A percentile compares a stretch with the other conserved stretches of the same genome.
Evolutionary conservation across 2,329 filamentous ascomycete species (phyloP).

Genomic region (Alternaria burnsii): DNA sequence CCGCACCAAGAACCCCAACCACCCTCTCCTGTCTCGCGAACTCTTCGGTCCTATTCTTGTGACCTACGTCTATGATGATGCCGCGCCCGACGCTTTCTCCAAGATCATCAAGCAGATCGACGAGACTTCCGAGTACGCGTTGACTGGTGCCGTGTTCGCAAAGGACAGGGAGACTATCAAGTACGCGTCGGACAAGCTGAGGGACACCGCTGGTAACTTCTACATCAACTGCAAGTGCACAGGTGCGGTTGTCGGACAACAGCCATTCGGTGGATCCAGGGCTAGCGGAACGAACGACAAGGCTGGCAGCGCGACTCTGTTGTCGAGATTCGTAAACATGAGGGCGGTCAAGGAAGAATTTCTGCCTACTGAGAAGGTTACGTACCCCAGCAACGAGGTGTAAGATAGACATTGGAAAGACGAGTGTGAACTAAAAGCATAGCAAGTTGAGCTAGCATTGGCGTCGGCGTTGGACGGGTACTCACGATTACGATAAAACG

Average conservation of each 20-base stretch:
- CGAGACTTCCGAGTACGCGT: conserved; percentile 75
- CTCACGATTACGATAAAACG: neutral
- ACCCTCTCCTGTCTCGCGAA: conserved; percentile 78
- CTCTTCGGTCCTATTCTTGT: conserved; percentile 83
- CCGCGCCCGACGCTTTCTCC: conserved; percentile 64
- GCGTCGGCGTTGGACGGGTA: neutral
- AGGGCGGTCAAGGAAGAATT: conserved; percentile 66
- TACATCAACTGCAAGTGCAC: conserved; percentile 85
- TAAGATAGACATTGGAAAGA: conserved; percentile 15
- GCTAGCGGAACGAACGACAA: conserved; percentile 67
- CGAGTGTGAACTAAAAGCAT: neutral
- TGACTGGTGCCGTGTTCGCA: conserved; percentile 81
- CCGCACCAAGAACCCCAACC: conserved; percentile 74
- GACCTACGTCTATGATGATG: conserved; percentile 80
- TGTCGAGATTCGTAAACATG: conserved; percentile 64
- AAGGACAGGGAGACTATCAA: conserved; percentile 71
- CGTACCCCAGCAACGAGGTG: conserved; percentile 63
- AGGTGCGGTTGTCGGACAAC: conserved; percentile 59
- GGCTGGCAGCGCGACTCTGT: conserved; percentile 62
- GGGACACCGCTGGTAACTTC: conserved; percentile 81
- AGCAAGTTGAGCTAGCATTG: neutral
- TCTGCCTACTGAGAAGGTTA: conserved; percentile 56
- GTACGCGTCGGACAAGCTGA: conserved; percentile 73
- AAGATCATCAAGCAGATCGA: conserved; percentile 72
- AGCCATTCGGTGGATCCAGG: conserved; percentile 63